Evolutionary conservation across 805 yeast genomes (phyloP).

Genomic region (Lachancea quebecensis): DNA sequence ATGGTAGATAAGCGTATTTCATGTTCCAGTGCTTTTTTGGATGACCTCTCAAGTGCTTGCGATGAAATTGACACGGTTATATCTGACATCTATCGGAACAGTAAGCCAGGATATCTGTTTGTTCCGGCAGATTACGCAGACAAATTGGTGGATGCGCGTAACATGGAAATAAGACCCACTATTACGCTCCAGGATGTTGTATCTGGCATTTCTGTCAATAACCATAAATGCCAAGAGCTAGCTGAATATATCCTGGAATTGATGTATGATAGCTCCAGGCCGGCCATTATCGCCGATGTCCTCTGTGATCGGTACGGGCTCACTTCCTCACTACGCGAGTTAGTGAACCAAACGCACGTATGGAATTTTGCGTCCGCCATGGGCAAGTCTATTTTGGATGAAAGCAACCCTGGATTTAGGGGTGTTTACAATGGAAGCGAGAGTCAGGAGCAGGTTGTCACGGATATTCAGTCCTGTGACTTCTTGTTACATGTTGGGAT

Average conservation of each 20-base stretch:
- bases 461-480: constrained; percentile 52
- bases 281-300: constrained; percentile 67
- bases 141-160: constrained; percentile 22
- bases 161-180: constrained; percentile 15
- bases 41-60: constrained; percentile 38
- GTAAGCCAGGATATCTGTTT: constrained; percentile 78
- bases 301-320: constrained; percentile 56
- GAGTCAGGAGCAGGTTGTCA: constrained; percentile 42
- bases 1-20: constrained; percentile 51
- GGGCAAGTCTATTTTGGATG: constrained; percentile 73
- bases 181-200: background rate
- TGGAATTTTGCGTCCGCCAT: constrained; percentile 55
- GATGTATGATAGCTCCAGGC: constrained; percentile 47
- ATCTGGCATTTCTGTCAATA: background rate
- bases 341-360: constrained; percentile 40
- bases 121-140: constrained; percentile 68
- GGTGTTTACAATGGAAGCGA: constrained; percentile 69
- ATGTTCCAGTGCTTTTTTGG: constrained; percentile 48
- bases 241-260: constrained; percentile 38
- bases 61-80: constrained; percentile 64
- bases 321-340: constrained; percentile 38
- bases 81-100: constrained; percentile 42
- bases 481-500: constrained; percentile 66
- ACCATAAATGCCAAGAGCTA: background rate
- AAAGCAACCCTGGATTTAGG: constrained; percentile 51